Percentiles rank a stretch among this genome's conserved stretches.
Evolutionary conservation across 352 stramenopile species (phyloP).

Genomic region (Discostella stelligera): DNA sequence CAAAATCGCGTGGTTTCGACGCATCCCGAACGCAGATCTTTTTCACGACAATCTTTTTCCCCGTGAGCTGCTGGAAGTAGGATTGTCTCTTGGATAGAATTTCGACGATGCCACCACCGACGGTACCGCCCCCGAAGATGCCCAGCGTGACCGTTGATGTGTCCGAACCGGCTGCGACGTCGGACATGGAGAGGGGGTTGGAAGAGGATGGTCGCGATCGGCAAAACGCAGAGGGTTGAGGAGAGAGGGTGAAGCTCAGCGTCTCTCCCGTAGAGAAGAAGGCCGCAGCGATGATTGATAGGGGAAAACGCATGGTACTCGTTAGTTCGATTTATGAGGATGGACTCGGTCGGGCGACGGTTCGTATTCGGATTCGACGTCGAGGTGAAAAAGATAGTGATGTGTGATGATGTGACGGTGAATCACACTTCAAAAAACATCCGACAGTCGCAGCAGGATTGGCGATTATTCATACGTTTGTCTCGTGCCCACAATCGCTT

Average conservation of each 20-base stretch:
- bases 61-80: constrained; percentile 68
- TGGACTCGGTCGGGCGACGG: too few relatives aligned
- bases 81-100: constrained; percentile 66
- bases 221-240: not conserved
- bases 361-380: not conserved
- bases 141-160: constrained; percentile 47
- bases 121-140: constrained; percentile 77
- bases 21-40: constrained; percentile 74
- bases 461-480: too few relatives aligned
- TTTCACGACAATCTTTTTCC: constrained; percentile 58
- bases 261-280: constrained; percentile 1
- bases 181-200: constrained; percentile 24
- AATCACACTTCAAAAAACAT: too few relatives aligned
- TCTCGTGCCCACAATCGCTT: too few relatives aligned
- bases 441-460: too few relatives aligned
- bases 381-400: too few relatives aligned
- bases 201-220: not conserved
- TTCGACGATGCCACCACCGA: constrained; percentile 80
- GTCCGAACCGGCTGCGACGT: not conserved
- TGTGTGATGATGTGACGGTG: too few relatives aligned
- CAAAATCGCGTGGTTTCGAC: constrained; percentile 75
- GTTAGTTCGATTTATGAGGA: too few relatives aligned
- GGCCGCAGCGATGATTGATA: constrained; percentile 32
- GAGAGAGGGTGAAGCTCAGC: not conserved
- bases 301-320: constrained; percentile 22